A percentile compares a stretch with the other conserved stretches of the same genome.
Conservation (phyloP, 768 basidiomycete genomes). For the Agaricus subrufescens region DNA sequence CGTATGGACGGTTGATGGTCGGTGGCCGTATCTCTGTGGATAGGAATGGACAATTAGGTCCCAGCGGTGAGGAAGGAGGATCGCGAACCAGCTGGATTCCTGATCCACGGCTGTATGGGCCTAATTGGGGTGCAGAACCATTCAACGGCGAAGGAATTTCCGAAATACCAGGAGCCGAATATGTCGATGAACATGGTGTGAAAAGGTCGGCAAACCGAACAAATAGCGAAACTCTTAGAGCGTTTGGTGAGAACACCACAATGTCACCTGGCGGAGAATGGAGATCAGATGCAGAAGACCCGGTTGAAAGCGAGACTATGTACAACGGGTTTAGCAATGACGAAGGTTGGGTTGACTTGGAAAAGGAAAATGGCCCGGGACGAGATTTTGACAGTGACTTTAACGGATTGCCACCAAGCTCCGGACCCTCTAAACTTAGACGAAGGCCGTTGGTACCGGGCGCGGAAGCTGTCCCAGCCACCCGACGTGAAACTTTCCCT, state of each 20-base stretch:
- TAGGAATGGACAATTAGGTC: slow-evolving; percentile 44
- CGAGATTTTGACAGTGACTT: slow-evolving; percentile 29
- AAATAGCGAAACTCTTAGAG: not conserved
- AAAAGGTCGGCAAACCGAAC: slow-evolving; percentile 8
- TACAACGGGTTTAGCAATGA: slow-evolving; percentile 20
- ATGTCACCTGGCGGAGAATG: slow-evolving; percentile 8
- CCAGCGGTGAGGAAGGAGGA: slow-evolving; percentile 18
- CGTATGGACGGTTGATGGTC: slow-evolving; percentile 54
- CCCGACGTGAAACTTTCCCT: slow-evolving; percentile 61
- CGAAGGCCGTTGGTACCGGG: slow-evolving; percentile 32
- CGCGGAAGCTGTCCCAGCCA: slow-evolving; percentile 27
- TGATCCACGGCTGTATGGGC: slow-evolving; percentile 50
- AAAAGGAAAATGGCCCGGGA: slow-evolving; percentile 35
- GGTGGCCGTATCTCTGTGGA: slow-evolving; percentile 55
- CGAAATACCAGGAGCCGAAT: slow-evolving; percentile 23
- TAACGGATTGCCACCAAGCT: slow-evolving; percentile 30
- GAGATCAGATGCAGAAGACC: not conserved
- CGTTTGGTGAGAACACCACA: slow-evolving; percentile 12
- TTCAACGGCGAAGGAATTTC: slow-evolving; percentile 2
- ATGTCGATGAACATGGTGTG: slow-evolving; percentile 32
- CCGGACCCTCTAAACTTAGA: slow-evolving; percentile 31
- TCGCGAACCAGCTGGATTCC: slow-evolving; percentile 37
- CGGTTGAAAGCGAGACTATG: slow-evolving; percentile 6
- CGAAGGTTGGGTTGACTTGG: slow-evolving; percentile 62
- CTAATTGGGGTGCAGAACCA: slow-evolving; percentile 39